A percentile compares a stretch with the other conserved stretches of the same genome.
Evolutionary conservation across 495 filamentous ascomycete genomes (phyloP).

Genomic region (Penicillium steckii): DNA sequence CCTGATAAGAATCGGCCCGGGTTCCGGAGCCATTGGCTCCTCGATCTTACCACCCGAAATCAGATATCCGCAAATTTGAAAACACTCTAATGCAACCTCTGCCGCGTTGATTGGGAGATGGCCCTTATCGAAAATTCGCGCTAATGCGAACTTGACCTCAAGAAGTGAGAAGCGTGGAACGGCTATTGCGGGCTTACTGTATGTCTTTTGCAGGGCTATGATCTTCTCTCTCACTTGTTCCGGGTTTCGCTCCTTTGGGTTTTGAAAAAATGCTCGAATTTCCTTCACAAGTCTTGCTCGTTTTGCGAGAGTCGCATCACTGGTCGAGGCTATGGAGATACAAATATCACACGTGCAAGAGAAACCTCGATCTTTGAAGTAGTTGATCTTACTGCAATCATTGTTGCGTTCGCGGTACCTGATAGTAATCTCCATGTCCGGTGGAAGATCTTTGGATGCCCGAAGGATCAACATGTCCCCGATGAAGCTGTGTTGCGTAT

Average conservation of each 20-base stretch:
- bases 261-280: neutral
- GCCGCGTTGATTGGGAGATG: neutral
- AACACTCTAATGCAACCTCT: neutral
- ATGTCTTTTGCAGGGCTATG: neutral
- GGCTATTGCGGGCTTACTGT: neutral
- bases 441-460: constrained; percentile 40
- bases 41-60: neutral
- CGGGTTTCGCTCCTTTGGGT: neutral
- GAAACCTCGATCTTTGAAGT: neutral
- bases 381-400: neutral
- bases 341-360: neutral
- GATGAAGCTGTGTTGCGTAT: constrained; percentile 49
- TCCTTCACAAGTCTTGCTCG: neutral
- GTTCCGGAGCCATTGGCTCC: neutral
- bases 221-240: neutral
- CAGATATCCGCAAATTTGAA: neutral
- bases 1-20: neutral
- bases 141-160: neutral
- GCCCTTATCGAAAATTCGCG: neutral
- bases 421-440: constrained; percentile 48
- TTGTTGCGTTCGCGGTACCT: neutral
- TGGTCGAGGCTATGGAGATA: neutral
- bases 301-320: neutral
- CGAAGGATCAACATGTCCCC: constrained; percentile 59
- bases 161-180: neutral